A percentile compares a stretch with the other conserved stretches of the same genome.
Conservation (phyloP, 495 filamentous ascomycete species). For the Staphylotrichum longicolle region DNA sequence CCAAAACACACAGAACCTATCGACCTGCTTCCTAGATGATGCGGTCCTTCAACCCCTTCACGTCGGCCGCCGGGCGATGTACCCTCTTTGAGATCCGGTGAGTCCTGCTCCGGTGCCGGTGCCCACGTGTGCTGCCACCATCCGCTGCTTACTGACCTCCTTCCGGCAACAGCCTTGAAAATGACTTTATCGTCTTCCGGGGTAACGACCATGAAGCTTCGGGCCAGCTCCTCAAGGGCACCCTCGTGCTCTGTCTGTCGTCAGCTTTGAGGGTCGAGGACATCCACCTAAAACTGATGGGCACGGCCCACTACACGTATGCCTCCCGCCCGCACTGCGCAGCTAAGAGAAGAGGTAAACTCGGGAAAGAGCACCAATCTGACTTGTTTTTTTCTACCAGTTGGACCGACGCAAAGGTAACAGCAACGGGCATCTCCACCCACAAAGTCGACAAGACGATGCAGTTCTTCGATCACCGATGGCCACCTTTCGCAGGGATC, state of each 20-base stretch:
- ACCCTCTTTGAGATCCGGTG: conserved; percentile 58
- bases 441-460: conserved; percentile 47
- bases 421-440: conserved; percentile 49
- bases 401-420: conserved; percentile 51
- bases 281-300: conserved; percentile 68
- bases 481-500: conserved; percentile 48
- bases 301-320: conserved; percentile 67
- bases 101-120: conserved; percentile 18
- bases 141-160: conserved; percentile 7
- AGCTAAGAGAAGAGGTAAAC: conserved; percentile 6
- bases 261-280: conserved; percentile 68
- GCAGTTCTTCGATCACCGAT: conserved; percentile 46
- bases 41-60: conserved; percentile 53
- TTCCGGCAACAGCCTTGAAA: conserved; percentile 59
- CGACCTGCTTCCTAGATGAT: conserved; percentile 31
- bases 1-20: background rate
- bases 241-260: conserved; percentile 70
- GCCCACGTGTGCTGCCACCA: background rate
- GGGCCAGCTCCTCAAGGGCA: conserved; percentile 70
- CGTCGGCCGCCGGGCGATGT: conserved; percentile 41
- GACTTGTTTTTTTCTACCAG: conserved; percentile 22
- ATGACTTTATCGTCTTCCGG: conserved; percentile 75
- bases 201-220: conserved; percentile 72
- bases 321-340: conserved; percentile 22
- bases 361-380: too few species aligned